Evolutionary conservation across 2,329 filamentous ascomycete genomes (phyloP), one percentile per base, ranked within the genome.

Genomic region (Sporothrix phasma): DNA sequence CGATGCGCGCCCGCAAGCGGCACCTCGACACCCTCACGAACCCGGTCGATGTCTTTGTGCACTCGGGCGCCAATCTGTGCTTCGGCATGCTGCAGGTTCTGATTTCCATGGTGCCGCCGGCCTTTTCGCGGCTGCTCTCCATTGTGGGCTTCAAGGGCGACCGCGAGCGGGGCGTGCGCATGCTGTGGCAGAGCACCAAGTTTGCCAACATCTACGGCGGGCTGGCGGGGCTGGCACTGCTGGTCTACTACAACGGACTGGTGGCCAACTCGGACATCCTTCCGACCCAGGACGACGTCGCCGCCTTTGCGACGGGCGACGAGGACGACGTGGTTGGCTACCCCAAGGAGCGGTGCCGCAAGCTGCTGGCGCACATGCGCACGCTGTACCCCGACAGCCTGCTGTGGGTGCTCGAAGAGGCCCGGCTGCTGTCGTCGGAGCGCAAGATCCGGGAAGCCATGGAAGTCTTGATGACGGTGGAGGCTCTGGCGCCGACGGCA

Each of bases 81-180:
- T 97, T 92, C 70, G 94, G 94, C 3, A 82, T 95, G 37, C 77
- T 97, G 1, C 81, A 95, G 15, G 80, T 97, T 1, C 80, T 97
- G 62, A 86, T 97, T n/a, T 95, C 91, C 13, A 88, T 97, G 78
- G 86, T 97, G 0, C 95, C 94, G 0, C 94, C 94, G 0, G 85
- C 92, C 0, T 96, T 97, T 74, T 88, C 85, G n/a, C 88, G 86
- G 64, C 82, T 99, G 1, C 80, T 97, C 3, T 90, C 88, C 65
- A 88, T 97, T 47, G 88, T 97, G 34, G 94, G 94, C 1, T 97
- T 97, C 76, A 87, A 85, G 66, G 94, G 94, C 37, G 92, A 97
- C 73, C 87, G 92, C 49, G 85, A 90, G 67, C 83, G 88, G 45
- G 94, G 92, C 10, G 81, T 97, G 37, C 80, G 83, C 45, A 88